Conservation (phyloP, 2,329 filamentous ascomycete species). For the Ceratocystis smalleyi region DNA sequence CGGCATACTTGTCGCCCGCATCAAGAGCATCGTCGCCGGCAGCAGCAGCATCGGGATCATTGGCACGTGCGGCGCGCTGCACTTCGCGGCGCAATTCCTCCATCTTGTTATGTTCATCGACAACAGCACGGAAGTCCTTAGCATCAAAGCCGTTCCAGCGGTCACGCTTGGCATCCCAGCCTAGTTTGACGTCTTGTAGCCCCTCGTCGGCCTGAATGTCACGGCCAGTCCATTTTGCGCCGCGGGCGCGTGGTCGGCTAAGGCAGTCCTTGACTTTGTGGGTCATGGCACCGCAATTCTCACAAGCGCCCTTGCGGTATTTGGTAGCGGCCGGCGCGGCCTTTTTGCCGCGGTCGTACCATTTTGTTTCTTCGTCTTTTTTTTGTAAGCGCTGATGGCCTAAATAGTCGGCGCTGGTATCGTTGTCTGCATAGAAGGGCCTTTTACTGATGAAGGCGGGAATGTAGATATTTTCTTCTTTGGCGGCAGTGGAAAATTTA, state of each 20-base stretch:
- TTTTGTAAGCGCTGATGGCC: constrained; percentile 86
- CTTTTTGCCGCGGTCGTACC: constrained; percentile 85
- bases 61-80: constrained; percentile 33
- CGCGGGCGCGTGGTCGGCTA: constrained; percentile 70
- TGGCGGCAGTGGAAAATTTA: constrained; percentile 32
- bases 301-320: constrained; percentile 92
- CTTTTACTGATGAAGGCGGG: constrained; percentile 96
- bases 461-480: constrained; percentile 97
- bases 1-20: constrained; percentile 64
- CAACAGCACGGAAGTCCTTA: constrained; percentile 68
- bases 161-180: constrained; percentile 95
- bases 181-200: constrained; percentile 68
- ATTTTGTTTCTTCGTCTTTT: constrained; percentile 34
- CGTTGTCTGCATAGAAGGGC: constrained; percentile 75
- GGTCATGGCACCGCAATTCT: constrained; percentile 95
- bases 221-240: constrained; percentile 80
- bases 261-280: constrained; percentile 93
- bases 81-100: constrained; percentile 54
- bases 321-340: constrained; percentile 80
- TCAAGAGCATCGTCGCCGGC: constrained; percentile 25
- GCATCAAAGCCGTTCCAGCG: constrained; percentile 97
- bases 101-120: constrained; percentile 76
- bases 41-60: constrained; percentile 35
- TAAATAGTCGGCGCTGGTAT: constrained; percentile 71
- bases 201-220: constrained; percentile 89